phyloP scores from a whole-genome alignment of 345 rosid genomes.

The Salix caprea region DNA sequence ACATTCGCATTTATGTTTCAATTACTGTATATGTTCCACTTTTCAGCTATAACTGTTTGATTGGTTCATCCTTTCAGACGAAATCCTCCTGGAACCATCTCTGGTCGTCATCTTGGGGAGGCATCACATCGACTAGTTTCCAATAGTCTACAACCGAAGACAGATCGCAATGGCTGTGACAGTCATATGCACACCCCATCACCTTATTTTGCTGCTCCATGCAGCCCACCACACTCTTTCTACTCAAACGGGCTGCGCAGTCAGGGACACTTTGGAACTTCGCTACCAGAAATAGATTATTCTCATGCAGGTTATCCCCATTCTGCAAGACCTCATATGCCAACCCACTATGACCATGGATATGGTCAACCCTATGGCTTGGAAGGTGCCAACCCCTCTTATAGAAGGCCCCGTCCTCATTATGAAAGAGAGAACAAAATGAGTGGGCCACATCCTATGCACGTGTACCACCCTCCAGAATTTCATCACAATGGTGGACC shows the following conservation, averaged over 20 bases:
- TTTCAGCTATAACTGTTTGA: neutral
- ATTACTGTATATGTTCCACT: neutral
- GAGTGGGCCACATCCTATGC: constrained; percentile 20
- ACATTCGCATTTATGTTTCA: neutral
- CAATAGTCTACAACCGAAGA: constrained; percentile 52
- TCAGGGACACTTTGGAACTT: constrained; percentile 12
- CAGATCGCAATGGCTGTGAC: constrained; percentile 22
- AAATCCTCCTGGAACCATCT: constrained; percentile 50
- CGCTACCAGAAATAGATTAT: constrained; percentile 22
- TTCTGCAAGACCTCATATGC: constrained; percentile 9
- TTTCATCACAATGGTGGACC: constrained; percentile 30
- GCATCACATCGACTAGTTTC: constrained; percentile 66
- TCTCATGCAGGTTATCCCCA: constrained; percentile 12
- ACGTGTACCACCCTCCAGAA: constrained; percentile 6
- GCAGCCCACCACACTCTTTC: constrained; percentile 26
- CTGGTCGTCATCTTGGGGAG: constrained; percentile 63
- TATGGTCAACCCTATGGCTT: constrained; percentile 10
- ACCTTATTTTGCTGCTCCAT: constrained; percentile 25
- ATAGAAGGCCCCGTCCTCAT: constrained; percentile 13
- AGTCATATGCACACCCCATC: constrained; percentile 29
- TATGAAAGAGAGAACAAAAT: constrained; percentile 27
- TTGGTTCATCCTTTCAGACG: constrained; percentile 44
- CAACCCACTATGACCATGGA: constrained; percentile 19
- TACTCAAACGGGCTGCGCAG: constrained; percentile 22
- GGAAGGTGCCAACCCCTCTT: constrained; percentile 8